Percentiles rank a stretch among this genome's conserved stretches.
Conservation (phyloP, 176 grass and related monocot species). For the Bolboschoenus planiculmis region DNA sequence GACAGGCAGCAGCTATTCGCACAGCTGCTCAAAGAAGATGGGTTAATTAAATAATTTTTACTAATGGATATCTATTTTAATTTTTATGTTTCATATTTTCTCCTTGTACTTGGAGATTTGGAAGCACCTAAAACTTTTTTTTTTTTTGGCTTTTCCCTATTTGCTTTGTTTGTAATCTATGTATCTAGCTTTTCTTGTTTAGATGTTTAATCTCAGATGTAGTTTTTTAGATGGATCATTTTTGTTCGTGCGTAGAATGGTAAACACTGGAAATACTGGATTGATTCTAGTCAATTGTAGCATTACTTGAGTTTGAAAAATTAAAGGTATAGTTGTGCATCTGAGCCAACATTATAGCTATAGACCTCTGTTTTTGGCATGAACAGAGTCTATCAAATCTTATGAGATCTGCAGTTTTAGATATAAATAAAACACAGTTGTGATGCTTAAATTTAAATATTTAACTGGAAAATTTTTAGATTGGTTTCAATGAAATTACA, state of each 20-base stretch:
- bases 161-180: not conserved
- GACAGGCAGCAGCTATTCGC: constrained; percentile 50
- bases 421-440: no score
- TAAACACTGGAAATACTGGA: not conserved
- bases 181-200: not conserved
- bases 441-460: no score
- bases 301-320: not conserved
- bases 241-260: not conserved
- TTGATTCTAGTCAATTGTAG: not conserved
- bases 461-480: no score
- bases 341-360: not conserved
- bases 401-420: no score
- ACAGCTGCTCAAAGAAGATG: constrained; percentile 14
- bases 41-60: not conserved
- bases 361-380: not conserved
- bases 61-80: not conserved
- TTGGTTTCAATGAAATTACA: no score
- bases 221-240: not conserved
- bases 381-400: not conserved
- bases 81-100: not conserved
- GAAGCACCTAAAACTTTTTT: not conserved
- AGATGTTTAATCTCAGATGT: constrained; percentile 7
- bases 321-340: not conserved
- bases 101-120: not conserved
- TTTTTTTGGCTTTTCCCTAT: not conserved